A percentile compares a stretch with the other conserved stretches of the same genome.
These are phyloP conservation scores for Candida boleticola DNA, from an alignment of 805 yeast genomes.

Conservation along the genomic window DNA sequence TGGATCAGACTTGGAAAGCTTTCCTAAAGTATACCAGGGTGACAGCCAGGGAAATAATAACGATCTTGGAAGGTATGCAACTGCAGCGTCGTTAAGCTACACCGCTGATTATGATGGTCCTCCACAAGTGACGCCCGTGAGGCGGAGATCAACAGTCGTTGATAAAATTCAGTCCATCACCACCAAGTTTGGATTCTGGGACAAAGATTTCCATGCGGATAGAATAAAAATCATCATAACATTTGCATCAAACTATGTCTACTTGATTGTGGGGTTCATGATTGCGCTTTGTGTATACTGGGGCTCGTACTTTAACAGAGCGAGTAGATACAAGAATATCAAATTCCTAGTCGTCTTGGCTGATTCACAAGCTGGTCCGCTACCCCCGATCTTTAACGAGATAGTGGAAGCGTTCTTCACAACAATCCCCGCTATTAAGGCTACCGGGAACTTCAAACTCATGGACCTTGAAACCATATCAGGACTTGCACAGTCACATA, in stretches of 20 bases:
- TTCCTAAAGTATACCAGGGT: conserved; percentile 10
- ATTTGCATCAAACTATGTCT: conserved; percentile 23
- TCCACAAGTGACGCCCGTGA: conserved; percentile 5
- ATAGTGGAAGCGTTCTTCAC: conserved; percentile 20
- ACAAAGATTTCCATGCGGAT: conserved; percentile 22
- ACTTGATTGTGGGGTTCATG: conserved; percentile 19
- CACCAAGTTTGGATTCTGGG: conserved; percentile 26
- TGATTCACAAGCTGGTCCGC: conserved; percentile 17
- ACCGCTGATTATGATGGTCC: no score
- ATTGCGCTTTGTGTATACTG: conserved; percentile 28
- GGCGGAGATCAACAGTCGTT: conserved; percentile 19
- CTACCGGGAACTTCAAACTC: conserved; percentile 23
- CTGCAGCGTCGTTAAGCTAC: neutral
- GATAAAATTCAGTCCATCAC: conserved; percentile 19
- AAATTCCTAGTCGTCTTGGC: conserved; percentile 26
- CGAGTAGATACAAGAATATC: conserved; percentile 17
- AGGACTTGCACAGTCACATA: conserved; percentile 17
- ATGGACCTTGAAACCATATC: conserved; percentile 17
- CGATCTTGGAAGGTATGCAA: neutral
- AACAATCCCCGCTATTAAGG: conserved; percentile 17
- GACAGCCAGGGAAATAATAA: neutral
- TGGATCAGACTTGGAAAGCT: neutral
- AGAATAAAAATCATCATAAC: conserved; percentile 20
- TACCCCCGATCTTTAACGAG: conserved; percentile 24
- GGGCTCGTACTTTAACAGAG: conserved; percentile 28